phyloP scores from a whole-genome alignment of 768 basidiomycete species.

The Pisolithus microcarpus region DNA sequence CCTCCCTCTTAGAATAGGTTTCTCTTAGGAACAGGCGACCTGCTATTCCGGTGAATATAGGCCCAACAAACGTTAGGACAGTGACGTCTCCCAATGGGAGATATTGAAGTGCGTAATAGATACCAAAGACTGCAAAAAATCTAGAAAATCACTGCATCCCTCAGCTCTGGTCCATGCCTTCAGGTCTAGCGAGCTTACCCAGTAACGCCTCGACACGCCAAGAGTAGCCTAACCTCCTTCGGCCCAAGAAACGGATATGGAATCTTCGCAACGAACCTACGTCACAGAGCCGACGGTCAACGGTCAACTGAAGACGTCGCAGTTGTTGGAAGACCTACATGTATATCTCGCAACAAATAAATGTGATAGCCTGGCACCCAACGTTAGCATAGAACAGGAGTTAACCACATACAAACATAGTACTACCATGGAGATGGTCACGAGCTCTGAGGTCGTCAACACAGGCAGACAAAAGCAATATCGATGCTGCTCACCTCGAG shows the following conservation, averaged over 20 bases:
- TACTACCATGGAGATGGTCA: slow-evolving; percentile 52
- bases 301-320: background rate
- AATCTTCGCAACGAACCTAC: slow-evolving; percentile 34
- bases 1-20: slow-evolving; percentile 45
- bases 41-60: slow-evolving; percentile 54
- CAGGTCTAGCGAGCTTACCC: slow-evolving; percentile 36
- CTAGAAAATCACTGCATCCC: slow-evolving; percentile 16
- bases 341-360: slow-evolving; percentile 44
- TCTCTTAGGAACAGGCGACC: slow-evolving; percentile 62
- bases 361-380: slow-evolving; percentile 40
- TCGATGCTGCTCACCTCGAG: slow-evolving; percentile 38
- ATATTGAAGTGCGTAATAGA: slow-evolving; percentile 68
- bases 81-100: slow-evolving; percentile 74
- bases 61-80: slow-evolving; percentile 68
- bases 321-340: slow-evolving; percentile 30
- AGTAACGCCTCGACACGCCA: slow-evolving; percentile 53
- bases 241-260: slow-evolving; percentile 64
- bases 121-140: slow-evolving; percentile 68
- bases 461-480: background rate
- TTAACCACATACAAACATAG: slow-evolving; percentile 2
- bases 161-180: too few species aligned
- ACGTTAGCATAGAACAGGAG: background rate
- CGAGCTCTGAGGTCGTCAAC: slow-evolving; percentile 30
- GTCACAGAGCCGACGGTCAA: slow-evolving; percentile 1
- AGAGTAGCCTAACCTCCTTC: slow-evolving; percentile 52